These are phyloP conservation scores for Pulveroboletus sp. DNA, from an alignment of 768 basidiomycete genomes.

Conservation along the genomic window DNA sequence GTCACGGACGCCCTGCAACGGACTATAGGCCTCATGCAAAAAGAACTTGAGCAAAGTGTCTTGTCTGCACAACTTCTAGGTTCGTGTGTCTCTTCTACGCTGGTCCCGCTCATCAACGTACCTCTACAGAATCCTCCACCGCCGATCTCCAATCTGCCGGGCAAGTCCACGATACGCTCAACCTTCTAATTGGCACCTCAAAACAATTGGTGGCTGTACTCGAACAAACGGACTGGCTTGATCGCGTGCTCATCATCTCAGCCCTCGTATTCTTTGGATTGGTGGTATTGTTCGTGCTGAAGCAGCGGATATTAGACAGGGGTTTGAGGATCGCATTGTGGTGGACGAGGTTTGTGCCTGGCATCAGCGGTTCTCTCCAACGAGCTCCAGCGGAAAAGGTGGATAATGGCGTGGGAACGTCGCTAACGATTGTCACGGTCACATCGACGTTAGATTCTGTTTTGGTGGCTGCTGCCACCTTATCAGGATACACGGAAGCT, in stretches of 20 bases:
- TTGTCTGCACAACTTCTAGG: slow-evolving; percentile 83
- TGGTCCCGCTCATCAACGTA: not conserved
- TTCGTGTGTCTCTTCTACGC: slow-evolving; percentile 27
- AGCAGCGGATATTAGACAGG: slow-evolving; percentile 80
- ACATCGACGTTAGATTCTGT: slow-evolving; percentile 12
- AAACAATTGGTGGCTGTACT: slow-evolving; percentile 83
- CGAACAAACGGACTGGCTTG: slow-evolving; percentile 88
- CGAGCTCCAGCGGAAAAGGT: not conserved
- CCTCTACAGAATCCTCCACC: slow-evolving; percentile 66
- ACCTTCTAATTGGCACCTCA: slow-evolving; percentile 68
- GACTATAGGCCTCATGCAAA: slow-evolving; percentile 83
- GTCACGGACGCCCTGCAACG: slow-evolving; percentile 86
- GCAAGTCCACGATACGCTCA: slow-evolving; percentile 70
- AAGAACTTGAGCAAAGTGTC: slow-evolving; percentile 86
- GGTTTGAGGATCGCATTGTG: slow-evolving; percentile 77
- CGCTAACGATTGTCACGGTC: slow-evolving; percentile 8
- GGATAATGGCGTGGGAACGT: slow-evolving; percentile 2
- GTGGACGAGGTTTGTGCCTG: slow-evolving; percentile 79
- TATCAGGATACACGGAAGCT: not conserved
- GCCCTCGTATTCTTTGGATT: slow-evolving; percentile 81
- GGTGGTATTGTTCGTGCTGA: slow-evolving; percentile 81
- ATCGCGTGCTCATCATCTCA: slow-evolving; percentile 79
- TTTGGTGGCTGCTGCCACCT: slow-evolving; percentile 5
- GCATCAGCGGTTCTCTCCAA: slow-evolving; percentile 1
- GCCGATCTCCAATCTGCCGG: slow-evolving; percentile 71